Conservation (phyloP, 2,329 filamentous ascomycete species). For the Aspergillus brasiliensis region DNA sequence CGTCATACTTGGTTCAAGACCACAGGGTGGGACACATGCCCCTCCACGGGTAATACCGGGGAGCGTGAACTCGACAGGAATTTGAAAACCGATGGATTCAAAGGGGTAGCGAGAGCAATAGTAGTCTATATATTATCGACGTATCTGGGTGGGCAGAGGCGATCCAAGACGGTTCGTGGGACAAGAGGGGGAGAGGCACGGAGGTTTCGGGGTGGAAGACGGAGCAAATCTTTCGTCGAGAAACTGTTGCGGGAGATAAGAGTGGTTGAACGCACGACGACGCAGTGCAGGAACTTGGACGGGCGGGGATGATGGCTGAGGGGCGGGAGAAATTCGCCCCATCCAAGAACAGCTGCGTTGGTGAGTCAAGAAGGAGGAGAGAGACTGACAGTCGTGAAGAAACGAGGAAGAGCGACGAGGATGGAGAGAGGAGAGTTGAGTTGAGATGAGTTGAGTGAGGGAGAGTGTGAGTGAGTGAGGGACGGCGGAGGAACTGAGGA, state of each 20-base stretch:
- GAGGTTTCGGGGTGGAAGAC: constrained; percentile 26
- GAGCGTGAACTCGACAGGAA: neutral
- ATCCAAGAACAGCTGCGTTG: constrained; percentile 13
- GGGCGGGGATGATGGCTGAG: constrained; percentile 14
- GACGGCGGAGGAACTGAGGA: constrained; percentile 3
- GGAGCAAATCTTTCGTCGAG: constrained; percentile 33
- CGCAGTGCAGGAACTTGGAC: constrained; percentile 15
- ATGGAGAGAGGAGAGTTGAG: neutral
- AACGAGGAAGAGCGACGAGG: constrained; percentile 8
- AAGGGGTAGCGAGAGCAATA: neutral
- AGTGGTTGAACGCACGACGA: constrained; percentile 17
- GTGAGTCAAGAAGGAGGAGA: constrained; percentile 3
- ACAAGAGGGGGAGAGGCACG: constrained; percentile 36
- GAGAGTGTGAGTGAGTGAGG: no score
- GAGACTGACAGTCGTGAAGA: constrained; percentile 6
- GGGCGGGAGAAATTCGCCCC: constrained; percentile 17
- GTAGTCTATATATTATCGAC: neutral
- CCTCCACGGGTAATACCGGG: constrained; percentile 24
- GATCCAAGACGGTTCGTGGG: constrained; percentile 1
- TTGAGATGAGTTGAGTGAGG: no score
- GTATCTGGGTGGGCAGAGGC: neutral
- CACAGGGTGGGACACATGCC: constrained; percentile 37
- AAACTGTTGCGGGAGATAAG: constrained; percentile 16
- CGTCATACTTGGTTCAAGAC: constrained; percentile 38
- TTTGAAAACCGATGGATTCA: neutral